A percentile compares a stretch with the other conserved stretches of the same genome.
These are phyloP conservation scores for Kwoniella newhampshirensis DNA, from an alignment of 768 basidiomycete species.

Conservation along the genomic window DNA sequence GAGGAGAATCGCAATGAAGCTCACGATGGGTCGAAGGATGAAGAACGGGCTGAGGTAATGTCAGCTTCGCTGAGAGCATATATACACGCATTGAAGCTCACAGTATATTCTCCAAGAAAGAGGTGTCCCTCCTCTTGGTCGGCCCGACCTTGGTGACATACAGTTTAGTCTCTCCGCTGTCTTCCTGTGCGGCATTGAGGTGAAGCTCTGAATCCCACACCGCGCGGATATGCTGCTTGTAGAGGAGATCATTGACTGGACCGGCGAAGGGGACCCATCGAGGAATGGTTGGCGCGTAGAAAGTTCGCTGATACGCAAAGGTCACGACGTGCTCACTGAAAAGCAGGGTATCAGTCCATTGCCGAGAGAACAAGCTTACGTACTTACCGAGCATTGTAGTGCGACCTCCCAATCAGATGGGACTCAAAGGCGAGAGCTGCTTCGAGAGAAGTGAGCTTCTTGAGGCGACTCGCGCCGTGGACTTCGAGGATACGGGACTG, in stretches of 20 bases:
- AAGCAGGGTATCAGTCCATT: background rate
- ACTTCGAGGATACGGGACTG: conserved; percentile 18
- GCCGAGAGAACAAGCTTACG: background rate
- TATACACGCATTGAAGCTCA: conserved; percentile 13
- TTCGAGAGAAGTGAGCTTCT: conserved; percentile 20
- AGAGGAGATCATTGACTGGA: conserved; percentile 8
- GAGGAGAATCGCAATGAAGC: conserved; percentile 18
- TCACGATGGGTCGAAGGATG: conserved; percentile 29
- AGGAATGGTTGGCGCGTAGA: conserved; percentile 22
- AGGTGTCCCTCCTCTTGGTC: conserved; percentile 11
- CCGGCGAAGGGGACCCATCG: conserved; percentile 19
- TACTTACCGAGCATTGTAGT: conserved; percentile 34
- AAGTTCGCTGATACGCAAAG: conserved; percentile 21
- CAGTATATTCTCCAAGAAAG: conserved; percentile 24
- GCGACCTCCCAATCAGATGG: conserved; percentile 19
- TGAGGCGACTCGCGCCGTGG: conserved; percentile 28
- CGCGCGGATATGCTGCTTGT: conserved; percentile 9
- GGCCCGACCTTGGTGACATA: conserved; percentile 35
- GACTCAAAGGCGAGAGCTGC: conserved; percentile 15
- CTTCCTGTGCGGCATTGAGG: conserved; percentile 19
- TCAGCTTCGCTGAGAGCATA: background rate
- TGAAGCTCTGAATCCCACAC: conserved; percentile 19
- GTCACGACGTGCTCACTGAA: conserved; percentile 20
- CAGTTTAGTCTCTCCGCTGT: conserved; percentile 10
- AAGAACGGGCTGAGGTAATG: conserved; percentile 25